Evolutionary conservation across 257 asterid species (phyloP).

Genomic region (Misopates orontium): DNA sequence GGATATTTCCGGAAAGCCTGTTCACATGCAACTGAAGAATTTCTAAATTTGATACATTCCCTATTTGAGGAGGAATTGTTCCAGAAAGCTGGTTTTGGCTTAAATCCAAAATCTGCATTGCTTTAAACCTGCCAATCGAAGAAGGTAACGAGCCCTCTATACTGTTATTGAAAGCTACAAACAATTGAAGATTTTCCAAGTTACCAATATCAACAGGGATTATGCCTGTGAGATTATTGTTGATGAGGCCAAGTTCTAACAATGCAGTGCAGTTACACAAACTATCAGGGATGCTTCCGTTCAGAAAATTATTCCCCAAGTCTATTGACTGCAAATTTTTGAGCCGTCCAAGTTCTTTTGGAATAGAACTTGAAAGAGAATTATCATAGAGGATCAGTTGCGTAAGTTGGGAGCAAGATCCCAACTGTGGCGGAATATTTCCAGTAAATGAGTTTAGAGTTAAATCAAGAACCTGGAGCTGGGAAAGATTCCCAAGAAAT

Average conservation of each 20-base stretch:
- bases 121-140: conserved; percentile 54
- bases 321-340: conserved; percentile 44
- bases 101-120: conserved; percentile 54
- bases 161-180: conserved; percentile 49
- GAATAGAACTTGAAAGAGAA: conserved; percentile 59
- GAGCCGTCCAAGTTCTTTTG: conserved; percentile 55
- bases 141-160: conserved; percentile 62
- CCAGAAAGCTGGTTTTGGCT: conserved; percentile 63
- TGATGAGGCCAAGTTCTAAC: conserved; percentile 40
- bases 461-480: conserved; percentile 79
- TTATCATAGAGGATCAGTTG: conserved; percentile 49
- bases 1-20: conserved; percentile 62
- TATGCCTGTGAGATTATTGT: conserved; percentile 65
- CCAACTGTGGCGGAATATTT: conserved; percentile 57
- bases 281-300: conserved; percentile 59
- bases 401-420: conserved; percentile 41
- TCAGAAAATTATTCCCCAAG: conserved; percentile 56
- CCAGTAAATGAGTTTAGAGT: conserved; percentile 68
- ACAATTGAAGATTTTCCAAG: conserved; percentile 46
- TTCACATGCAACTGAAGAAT: conserved; percentile 53
- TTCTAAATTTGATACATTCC: conserved; percentile 49
- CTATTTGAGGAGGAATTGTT: conserved; percentile 61
- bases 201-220: conserved; percentile 60
- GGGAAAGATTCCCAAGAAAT: conserved; percentile 59
- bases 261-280: conserved; percentile 63